Base-by-base conservation (phyloP, 2,329 filamentous ascomycete genomes). In the Calonectria pteridis region DNA sequence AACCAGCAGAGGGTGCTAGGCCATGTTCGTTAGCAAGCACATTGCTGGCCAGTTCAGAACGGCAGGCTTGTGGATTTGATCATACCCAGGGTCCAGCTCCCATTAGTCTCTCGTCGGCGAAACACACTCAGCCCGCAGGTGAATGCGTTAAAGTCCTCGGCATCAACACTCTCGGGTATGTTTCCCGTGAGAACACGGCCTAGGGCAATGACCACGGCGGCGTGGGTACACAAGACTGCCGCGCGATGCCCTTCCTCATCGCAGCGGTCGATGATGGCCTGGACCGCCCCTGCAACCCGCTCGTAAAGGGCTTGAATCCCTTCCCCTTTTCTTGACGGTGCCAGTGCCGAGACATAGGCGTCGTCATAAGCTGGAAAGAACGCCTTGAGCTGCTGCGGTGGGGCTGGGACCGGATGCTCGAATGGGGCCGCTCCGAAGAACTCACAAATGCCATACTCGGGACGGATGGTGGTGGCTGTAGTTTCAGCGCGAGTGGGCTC, bases 381-480 rank as follows among this genome's bases (percentile, higher is more conserved):
- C 26, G 83, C 83, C 73, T 90, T 89, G 74, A 99, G 88, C 40
- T 89, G 86, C 33, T 88, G 79, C 18, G 93, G 86, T 4, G 90
- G 85, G 3, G 95, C 94, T 3, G 96, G 95, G 20, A 89, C 88
- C 0, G 97, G 97, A 81, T 98, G 97, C 69, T 94, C 89, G 84
- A 98, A 98, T 73, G 92, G 92, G 20, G 96, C 95, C 62, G 91
- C 89, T 31, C 97, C 97, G 83, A 97, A 98, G 93, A 97, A 98
- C 87, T 99, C 97, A 74, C 94, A 93, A 49, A 92, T 80, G 16
- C 90, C 91, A 70, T 87, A 85, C 78, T 93, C 91, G 62, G 88
- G 89, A 43, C 89, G 87, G 74, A 93, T 89, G 49, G 81, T 84
- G 71, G 84, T 77, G 31, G 81, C 77, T 51, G 78, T 76, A 75